Evolutionary conservation across 2,329 filamentous ascomycete species (phyloP), one percentile per base, ranked within the genome.

Genomic region (Myriosclerotinia duriaeana): DNA sequence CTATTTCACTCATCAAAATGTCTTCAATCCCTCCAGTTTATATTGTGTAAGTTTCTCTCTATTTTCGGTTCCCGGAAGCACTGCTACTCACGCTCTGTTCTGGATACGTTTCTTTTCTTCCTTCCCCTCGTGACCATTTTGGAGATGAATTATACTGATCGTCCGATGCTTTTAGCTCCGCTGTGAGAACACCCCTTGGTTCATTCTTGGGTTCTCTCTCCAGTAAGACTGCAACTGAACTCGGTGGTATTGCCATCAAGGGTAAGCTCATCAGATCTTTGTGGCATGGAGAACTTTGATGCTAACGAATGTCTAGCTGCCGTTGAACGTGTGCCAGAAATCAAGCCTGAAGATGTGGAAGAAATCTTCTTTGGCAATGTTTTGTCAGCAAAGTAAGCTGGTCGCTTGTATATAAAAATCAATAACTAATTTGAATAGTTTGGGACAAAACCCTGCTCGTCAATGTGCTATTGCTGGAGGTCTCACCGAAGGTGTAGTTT

Each of bases 291-390:
- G 20, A 48, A n/a, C 20, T 12, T 26, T 8, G 34, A 22, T 56
- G 26, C 42, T 54, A 20, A 54, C 12, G 53, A 15, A 38, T 12
- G 15, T 61, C 36, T 66, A 89, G 87, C 84, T 75, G 94, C 94
- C 69, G 86, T 99, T 72, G 90, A 93, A 81, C 90, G 92, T 76
- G 91, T 90, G 56, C 89, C 95, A 66, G 86, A 89, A 76, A 87
- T 99, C 81, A 93, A 96, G 82, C 85, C 92, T 65, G 87, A 93
- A 75, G 87, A 96, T 78, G 91, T 99, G 67, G 88, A 99, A 78
- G 95, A 99, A 79, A 92, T 99, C 77, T 96, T 95, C 84, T 96
- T 97, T 77, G 95, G 95, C 79, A 99, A 99, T 83, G 95, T 99
- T 72, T 86, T 99, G 75, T 96, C 93, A 68, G 95, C 94, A 78